These are phyloP conservation scores for Schizosaccharomyces versatilis DNA, from an alignment of 1,139 yeast species.

Conservation along the genomic window DNA sequence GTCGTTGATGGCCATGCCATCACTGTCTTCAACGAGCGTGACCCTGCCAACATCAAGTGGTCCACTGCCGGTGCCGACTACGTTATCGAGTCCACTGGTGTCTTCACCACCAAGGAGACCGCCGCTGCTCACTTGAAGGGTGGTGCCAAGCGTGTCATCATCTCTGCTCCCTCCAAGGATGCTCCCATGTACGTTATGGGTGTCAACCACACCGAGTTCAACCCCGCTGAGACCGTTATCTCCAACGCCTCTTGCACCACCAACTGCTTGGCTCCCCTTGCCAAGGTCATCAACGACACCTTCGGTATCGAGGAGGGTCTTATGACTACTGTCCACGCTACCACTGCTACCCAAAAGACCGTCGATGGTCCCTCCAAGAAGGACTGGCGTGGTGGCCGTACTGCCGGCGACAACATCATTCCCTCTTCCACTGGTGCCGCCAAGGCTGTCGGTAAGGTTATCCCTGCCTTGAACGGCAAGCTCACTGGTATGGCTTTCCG, in stretches of 20 bases:
- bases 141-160: slow-evolving; percentile 77
- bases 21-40: slow-evolving; percentile 51
- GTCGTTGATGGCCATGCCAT: slow-evolving; percentile 49
- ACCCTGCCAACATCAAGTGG: slow-evolving; percentile 69
- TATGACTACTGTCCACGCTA: slow-evolving; percentile 80
- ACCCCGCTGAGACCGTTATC: slow-evolving; percentile 44
- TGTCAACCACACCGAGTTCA: slow-evolving; percentile 56
- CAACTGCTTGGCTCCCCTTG: slow-evolving; percentile 75
- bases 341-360: slow-evolving; percentile 78
- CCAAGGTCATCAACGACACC: slow-evolving; percentile 58
- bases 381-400: slow-evolving; percentile 92
- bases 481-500: slow-evolving; percentile 76
- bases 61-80: slow-evolving; percentile 47
- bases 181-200: slow-evolving; percentile 81
- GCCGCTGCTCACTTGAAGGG: slow-evolving; percentile 62
- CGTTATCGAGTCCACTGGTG: slow-evolving; percentile 79
- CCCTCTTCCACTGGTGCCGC: slow-evolving; percentile 89
- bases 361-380: slow-evolving; percentile 83
- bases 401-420: slow-evolving; percentile 74
- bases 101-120: slow-evolving; percentile 57
- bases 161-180: slow-evolving; percentile 71
- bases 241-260: slow-evolving; percentile 84
- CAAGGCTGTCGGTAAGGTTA: slow-evolving; percentile 79
- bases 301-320: slow-evolving; percentile 71
- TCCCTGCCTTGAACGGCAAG: slow-evolving; percentile 71